Evolutionary conservation across 2,329 filamentous ascomycete species (phyloP).

Genomic region (Diplodia scrobiculata): DNA sequence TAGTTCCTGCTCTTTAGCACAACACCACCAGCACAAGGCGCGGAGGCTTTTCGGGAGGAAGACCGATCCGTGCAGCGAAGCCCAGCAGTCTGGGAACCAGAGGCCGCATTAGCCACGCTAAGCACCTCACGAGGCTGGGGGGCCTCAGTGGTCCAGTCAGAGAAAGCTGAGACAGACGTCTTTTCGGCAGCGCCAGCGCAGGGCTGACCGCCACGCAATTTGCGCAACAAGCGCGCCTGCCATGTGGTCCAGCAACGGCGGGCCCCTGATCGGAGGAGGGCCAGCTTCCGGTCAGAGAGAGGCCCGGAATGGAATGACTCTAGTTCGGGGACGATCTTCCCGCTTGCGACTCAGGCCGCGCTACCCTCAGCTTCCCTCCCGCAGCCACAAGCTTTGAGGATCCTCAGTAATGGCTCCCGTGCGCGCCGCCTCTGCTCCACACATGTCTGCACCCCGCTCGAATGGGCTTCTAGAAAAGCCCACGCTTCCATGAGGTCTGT

Average conservation of each 20-base stretch:
- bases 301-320: constrained; percentile 4
- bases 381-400: constrained; percentile 15
- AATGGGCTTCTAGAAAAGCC: constrained; percentile 4
- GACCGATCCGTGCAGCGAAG: neutral
- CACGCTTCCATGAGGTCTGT: neutral
- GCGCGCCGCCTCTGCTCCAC: constrained; percentile 12
- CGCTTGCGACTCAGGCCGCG: constrained; percentile 18
- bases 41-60: neutral
- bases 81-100: neutral
- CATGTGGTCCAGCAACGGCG: neutral
- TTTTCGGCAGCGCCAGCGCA: neutral
- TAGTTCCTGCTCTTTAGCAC: neutral
- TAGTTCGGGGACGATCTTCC: constrained; percentile 14
- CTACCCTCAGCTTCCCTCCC: neutral
- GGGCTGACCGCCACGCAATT: neutral
- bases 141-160: neutral
- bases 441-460: neutral
- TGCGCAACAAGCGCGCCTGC: neutral
- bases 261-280: neutral
- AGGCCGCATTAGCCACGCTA: neutral
- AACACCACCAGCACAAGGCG: neutral
- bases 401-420: constrained; percentile 11
- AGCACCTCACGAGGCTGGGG: neutral
- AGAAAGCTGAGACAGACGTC: neutral
- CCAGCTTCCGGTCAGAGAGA: neutral